Base-by-base conservation (phyloP, 2,329 filamentous ascomycete genomes). In the Fusarium sp. region DNA sequence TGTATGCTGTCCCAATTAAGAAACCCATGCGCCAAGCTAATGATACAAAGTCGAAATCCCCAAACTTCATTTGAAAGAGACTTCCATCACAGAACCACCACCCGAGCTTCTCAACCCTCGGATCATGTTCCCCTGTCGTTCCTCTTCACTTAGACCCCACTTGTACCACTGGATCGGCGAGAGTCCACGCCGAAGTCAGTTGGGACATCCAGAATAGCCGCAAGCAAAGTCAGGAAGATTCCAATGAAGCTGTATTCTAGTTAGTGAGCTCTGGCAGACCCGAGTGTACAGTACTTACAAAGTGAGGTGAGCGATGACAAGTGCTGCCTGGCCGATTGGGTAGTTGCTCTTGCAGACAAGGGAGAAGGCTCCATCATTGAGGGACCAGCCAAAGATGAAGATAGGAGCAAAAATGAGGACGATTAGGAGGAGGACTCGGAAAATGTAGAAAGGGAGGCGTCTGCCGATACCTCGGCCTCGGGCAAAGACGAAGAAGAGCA, bases 401-500 rank as follows among this genome's bases (percentile, higher is more conserved):
- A 42, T 13, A 20, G 65, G 31, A 9, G 77, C 66, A 2, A 68
- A 64, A 6, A 77, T 14, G n/a, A 78, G 29, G 8, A 80, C 42
- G 8, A 78, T 75, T 38, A 77, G 68, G 24, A 72, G 62, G n/a
- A 77, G 34, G 50, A 77, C 69, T 4, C 71, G 76, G 24, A 79
- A 77, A 65, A 81, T 59, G 56, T 79, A 80, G 6, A 69, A 45
- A 10, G 75, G 63, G 37, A 66, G 16, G 70, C 65, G 20, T 62
- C 35, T 11, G n/a, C 58, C 37, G 37, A 37, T 18, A 31, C 65
- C 24, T 27, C 24, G 57, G 20, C 69, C 37, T 14, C 65, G 72
- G 10, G 45, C 22, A 5, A 72, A n/a, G 35, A 70, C 57, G 27
- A 65, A 66, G 47, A 72, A 5, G 6, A 77, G 38, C 45, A 78